Percentiles rank a stretch among this genome's conserved stretches.
phyloP scores from a whole-genome alignment of 371 early-diverging fungal species.

The Mucor sp. region DNA sequence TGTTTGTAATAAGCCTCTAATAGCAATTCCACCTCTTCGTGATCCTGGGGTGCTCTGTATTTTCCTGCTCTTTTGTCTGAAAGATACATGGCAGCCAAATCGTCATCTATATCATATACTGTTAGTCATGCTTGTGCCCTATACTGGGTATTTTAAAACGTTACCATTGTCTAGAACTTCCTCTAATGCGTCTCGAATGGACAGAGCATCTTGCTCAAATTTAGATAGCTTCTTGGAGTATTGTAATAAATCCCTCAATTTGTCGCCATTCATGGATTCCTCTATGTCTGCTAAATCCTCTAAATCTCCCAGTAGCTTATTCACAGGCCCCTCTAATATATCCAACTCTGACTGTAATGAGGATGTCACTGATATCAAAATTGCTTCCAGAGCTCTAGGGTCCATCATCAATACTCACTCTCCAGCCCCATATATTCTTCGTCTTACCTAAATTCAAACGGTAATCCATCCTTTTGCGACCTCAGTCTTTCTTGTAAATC shows the following conservation, averaged over 20 bases:
- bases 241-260: conserved; percentile 75
- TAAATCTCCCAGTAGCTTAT: conserved; percentile 64
- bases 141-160: neutral
- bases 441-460: conserved; percentile 74
- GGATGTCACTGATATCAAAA: conserved; percentile 72
- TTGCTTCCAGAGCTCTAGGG: conserved; percentile 78
- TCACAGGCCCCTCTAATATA: conserved; percentile 56
- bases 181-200: conserved; percentile 76
- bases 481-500: conserved; percentile 79
- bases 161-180: conserved; percentile 81
- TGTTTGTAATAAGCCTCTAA: conserved; percentile 87
- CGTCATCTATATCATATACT: conserved; percentile 66
- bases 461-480: conserved; percentile 50
- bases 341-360: conserved; percentile 78
- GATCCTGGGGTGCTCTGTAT: conserved; percentile 61
- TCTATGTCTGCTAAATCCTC: conserved; percentile 70
- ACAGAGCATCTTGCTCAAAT: conserved; percentile 74
- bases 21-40: conserved; percentile 87
- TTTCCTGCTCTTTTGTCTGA: conserved; percentile 71
- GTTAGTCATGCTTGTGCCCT: neutral
- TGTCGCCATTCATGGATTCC: conserved; percentile 72
- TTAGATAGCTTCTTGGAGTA: conserved; percentile 74
- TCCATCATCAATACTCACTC: neutral
- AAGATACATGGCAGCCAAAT: conserved; percentile 88
- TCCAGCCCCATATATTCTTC: neutral